These are phyloP conservation scores for Apiotrichum mycotoxinovorans DNA, from an alignment of 1,284 basidiomycete species.

Conservation along the genomic window DNA sequence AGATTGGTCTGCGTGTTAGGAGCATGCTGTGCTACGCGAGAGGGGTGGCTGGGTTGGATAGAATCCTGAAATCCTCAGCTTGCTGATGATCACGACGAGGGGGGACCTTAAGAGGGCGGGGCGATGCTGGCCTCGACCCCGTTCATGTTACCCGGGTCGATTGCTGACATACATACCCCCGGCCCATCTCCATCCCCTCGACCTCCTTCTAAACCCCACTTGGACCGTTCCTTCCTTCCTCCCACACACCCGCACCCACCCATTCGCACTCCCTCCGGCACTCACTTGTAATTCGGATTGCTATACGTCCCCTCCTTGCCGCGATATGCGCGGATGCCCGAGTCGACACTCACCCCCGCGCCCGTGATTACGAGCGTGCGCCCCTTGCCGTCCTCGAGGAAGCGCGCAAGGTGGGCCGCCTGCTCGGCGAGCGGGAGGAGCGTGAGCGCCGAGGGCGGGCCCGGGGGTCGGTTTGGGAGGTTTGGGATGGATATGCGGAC, in stretches of 20 bases:
- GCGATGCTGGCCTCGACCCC: no score
- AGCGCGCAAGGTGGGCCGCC: slow-evolving; percentile 62
- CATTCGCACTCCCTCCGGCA: slow-evolving; percentile 9
- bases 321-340: slow-evolving; percentile 82
- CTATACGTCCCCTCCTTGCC: slow-evolving; percentile 78
- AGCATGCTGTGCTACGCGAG: slow-evolving; percentile 1
- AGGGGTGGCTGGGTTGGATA: no score
- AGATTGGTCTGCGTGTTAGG: slow-evolving; percentile 33
- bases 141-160: no score
- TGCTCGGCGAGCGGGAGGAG: slow-evolving; percentile 54
- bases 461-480: slow-evolving; percentile 60
- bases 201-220: no score
- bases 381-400: slow-evolving; percentile 64
- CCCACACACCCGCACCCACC: not conserved
- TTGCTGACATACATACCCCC: no score
- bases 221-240: not conserved
- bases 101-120: no score
- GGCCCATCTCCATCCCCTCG: no score
- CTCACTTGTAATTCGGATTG: slow-evolving; percentile 86
- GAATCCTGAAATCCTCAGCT: no score
- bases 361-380: slow-evolving; percentile 70
- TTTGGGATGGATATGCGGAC: slow-evolving; percentile 69
- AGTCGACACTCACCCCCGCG: slow-evolving; percentile 88
- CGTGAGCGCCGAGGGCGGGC: slow-evolving; percentile 52
- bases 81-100: no score